These are phyloP conservation scores for Nephelium lappaceum DNA, from an alignment of 345 rosid species.

Conservation along the genomic window DNA sequence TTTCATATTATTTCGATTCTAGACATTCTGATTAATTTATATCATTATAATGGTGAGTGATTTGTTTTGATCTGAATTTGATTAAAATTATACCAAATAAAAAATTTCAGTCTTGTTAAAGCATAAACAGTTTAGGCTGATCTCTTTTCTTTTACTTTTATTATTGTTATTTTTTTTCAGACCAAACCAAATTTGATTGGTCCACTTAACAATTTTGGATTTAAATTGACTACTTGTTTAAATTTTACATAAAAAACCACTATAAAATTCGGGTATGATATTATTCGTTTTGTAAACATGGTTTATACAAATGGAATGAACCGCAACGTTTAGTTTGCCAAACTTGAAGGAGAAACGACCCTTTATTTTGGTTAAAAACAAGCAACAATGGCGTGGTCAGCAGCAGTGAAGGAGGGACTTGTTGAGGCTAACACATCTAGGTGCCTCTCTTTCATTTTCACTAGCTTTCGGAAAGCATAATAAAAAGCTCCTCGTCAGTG, in stretches of 20 bases:
- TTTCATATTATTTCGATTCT: too few species aligned
- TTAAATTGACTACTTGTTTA: too few species aligned
- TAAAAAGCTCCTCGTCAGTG: conserved; percentile 79
- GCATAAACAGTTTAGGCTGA: too few species aligned
- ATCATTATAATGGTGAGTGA: too few species aligned
- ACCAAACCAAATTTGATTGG: too few species aligned
- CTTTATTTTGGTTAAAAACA: neutral
- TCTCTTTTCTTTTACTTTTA: too few species aligned
- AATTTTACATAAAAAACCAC: neutral
- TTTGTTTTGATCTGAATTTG: too few species aligned
- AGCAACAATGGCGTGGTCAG: neutral
- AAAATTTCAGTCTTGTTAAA: too few species aligned
- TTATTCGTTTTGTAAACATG: neutral
- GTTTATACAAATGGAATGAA: neutral
- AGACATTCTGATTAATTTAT: too few species aligned
- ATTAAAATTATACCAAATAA: too few species aligned
- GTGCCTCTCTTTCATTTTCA: neutral
- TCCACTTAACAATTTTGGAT: too few species aligned
- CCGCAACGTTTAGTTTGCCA: neutral
- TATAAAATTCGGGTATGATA: neutral
- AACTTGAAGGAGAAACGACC: neutral
- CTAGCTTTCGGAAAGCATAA: conserved; percentile 64
- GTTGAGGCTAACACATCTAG: neutral
- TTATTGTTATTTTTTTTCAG: too few species aligned
- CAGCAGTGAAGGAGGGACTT: neutral